These are phyloP conservation scores for Fusarium avenaceum DNA, from an alignment of 2,329 filamentous ascomycete species.

Conservation along the genomic window DNA sequence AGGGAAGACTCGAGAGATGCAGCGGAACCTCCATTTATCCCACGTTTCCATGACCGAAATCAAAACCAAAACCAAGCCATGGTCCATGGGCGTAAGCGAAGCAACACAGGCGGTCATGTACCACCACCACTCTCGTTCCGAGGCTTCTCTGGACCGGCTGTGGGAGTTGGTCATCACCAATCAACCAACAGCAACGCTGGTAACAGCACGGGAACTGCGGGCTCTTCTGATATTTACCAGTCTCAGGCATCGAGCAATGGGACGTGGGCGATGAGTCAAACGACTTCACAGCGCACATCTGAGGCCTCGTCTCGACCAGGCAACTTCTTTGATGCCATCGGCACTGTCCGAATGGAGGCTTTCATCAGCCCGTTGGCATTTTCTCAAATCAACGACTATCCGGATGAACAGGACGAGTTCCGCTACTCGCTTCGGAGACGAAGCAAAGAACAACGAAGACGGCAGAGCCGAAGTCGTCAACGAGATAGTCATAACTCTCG, in stretches of 20 bases:
- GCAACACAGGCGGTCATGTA: constrained; percentile 85
- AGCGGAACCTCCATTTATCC: constrained; percentile 79
- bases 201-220: constrained; percentile 69
- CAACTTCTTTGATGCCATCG: constrained; percentile 88
- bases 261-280: constrained; percentile 62
- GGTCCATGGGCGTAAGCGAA: constrained; percentile 84
- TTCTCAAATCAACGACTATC: constrained; percentile 61
- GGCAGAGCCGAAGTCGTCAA: constrained; percentile 66
- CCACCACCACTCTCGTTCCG: constrained; percentile 80
- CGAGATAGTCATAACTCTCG: constrained; percentile 66
- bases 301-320: constrained; percentile 66
- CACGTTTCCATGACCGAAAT: constrained; percentile 74
- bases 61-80: constrained; percentile 59
- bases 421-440: constrained; percentile 63
- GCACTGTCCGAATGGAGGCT: constrained; percentile 96
- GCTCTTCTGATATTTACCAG: constrained; percentile 73
- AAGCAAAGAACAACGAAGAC: constrained; percentile 68
- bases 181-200: constrained; percentile 70
- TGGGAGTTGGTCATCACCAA: constrained; percentile 59
- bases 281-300: constrained; percentile 65
- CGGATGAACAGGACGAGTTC: constrained; percentile 65
- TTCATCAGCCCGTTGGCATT: constrained; percentile 80
- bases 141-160: constrained; percentile 76
- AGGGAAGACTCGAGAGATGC: constrained; percentile 69
- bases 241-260: constrained; percentile 63